A percentile compares a stretch with the other conserved stretches of the same genome.
These are phyloP conservation scores for Telopea speciosissima DNA, from an alignment of 177 flowering plant species.

Conservation along the genomic window DNA sequence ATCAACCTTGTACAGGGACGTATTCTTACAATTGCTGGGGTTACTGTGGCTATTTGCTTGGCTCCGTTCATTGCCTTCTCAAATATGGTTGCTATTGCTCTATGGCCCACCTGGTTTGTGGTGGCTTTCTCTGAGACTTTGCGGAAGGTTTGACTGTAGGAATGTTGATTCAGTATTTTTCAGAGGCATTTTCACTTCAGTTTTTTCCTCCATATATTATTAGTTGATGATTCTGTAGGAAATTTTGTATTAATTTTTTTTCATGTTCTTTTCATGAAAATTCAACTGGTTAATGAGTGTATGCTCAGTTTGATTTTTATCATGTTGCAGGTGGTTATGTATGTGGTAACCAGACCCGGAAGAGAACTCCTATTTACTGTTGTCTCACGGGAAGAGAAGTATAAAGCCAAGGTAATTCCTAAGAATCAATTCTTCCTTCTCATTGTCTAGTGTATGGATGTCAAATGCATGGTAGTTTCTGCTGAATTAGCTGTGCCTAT, in stretches of 20 bases:
- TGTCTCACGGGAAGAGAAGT: slow-evolving; percentile 91
- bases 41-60: slow-evolving; percentile 70
- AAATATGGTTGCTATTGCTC: slow-evolving; percentile 65
- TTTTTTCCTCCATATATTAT: neutral
- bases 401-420: slow-evolving; percentile 77
- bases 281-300: neutral
- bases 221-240: neutral
- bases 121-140: slow-evolving; percentile 78
- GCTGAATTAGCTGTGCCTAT: neutral
- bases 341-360: slow-evolving; percentile 91
- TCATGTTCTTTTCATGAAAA: neutral
- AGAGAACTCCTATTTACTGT: slow-evolving; percentile 92
- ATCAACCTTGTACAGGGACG: slow-evolving; percentile 56
- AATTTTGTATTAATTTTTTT: neutral
- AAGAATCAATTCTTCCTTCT: neutral
- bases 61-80: slow-evolving; percentile 69
- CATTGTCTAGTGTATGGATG: neutral
- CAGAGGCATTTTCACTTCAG: no score
- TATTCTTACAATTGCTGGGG: slow-evolving; percentile 80
- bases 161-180: neutral
- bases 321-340: slow-evolving; percentile 61
- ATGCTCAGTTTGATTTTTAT: slow-evolving; percentile 3
- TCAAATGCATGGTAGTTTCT: neutral
- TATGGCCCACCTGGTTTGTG: slow-evolving; percentile 83
- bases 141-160: slow-evolving; percentile 54